Evolutionary conservation across 2,329 filamentous ascomycete genomes (phyloP).

Genomic region (Thielaviopsis populi): DNA sequence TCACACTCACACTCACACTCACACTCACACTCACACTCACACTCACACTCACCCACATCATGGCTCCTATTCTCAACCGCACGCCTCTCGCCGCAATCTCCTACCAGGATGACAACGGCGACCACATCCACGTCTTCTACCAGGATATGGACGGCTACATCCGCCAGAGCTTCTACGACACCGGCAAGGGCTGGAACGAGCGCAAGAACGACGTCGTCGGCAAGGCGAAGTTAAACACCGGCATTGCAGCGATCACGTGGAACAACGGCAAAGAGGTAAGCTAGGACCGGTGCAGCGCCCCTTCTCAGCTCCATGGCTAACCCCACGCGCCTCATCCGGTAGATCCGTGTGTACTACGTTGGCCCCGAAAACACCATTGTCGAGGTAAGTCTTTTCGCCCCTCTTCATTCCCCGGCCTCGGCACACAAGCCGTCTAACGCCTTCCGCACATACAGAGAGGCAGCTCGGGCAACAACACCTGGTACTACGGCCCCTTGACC

Average conservation of each 20-base stretch:
- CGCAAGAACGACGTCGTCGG: constrained; percentile 13
- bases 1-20: neutral
- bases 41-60: neutral
- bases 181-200: constrained; percentile 17
- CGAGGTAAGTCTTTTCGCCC: constrained; percentile 6
- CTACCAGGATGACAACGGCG: constrained; percentile 16
- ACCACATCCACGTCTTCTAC: constrained; percentile 16
- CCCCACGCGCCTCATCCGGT: neutral
- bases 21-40: too few species aligned
- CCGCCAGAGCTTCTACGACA: constrained; percentile 16
- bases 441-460: neutral
- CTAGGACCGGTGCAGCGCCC: neutral
- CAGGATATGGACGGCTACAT: constrained; percentile 17
- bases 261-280: constrained; percentile 16
- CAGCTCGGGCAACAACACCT: constrained; percentile 14
- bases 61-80: constrained; percentile 16
- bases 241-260: constrained; percentile 16
- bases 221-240: constrained; percentile 16
- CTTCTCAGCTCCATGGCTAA: neutral
- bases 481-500: constrained; percentile 15
- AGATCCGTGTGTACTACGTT: constrained; percentile 16
- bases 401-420: neutral
- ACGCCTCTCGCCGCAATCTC: constrained; percentile 15
- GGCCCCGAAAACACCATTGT: constrained; percentile 15
- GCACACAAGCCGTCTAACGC: neutral